These are phyloP conservation scores for Coleophoma cylindrospora DNA, from an alignment of 2,329 filamentous ascomycete species.

Conservation along the genomic window DNA sequence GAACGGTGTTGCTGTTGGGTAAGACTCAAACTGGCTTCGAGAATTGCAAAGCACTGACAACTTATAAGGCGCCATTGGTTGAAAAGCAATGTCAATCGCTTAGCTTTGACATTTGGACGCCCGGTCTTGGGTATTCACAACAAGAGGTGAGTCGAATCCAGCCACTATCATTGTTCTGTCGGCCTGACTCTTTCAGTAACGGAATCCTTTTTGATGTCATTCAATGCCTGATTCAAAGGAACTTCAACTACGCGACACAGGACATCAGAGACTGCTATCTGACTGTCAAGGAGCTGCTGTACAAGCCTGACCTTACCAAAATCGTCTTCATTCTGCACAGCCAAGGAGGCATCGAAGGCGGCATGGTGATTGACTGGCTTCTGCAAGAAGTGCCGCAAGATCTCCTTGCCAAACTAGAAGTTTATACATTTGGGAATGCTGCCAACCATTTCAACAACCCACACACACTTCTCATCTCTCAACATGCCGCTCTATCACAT, in stretches of 20 bases:
- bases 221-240: slow-evolving; percentile 73
- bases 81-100: slow-evolving; percentile 63
- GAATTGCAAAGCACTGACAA: slow-evolving; percentile 4
- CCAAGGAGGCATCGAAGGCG: slow-evolving; percentile 71
- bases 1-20: slow-evolving; percentile 66
- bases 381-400: slow-evolving; percentile 65
- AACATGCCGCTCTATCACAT: slow-evolving; percentile 31
- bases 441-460: slow-evolving; percentile 83
- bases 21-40: slow-evolving; percentile 24
- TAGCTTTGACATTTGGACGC: slow-evolving; percentile 68
- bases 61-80: slow-evolving; percentile 58
- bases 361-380: slow-evolving; percentile 71
- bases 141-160: slow-evolving; percentile 43
- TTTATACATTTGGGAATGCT: slow-evolving; percentile 74
- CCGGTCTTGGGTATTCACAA: slow-evolving; percentile 72
- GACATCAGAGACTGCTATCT: slow-evolving; percentile 61
- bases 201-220: slow-evolving; percentile 73
- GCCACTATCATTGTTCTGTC: neutral
- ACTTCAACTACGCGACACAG: slow-evolving; percentile 65
- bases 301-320: slow-evolving; percentile 57
- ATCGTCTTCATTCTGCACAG: slow-evolving; percentile 72
- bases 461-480: slow-evolving; percentile 43
- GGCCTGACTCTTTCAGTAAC: slow-evolving; percentile 19
- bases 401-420: slow-evolving; percentile 63
- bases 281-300: slow-evolving; percentile 57